Percentiles rank a stretch among this genome's conserved stretches.
phyloP scores from a whole-genome alignment of 1,139 yeast genomes.

The Nakaseomyces delphensis region DNA sequence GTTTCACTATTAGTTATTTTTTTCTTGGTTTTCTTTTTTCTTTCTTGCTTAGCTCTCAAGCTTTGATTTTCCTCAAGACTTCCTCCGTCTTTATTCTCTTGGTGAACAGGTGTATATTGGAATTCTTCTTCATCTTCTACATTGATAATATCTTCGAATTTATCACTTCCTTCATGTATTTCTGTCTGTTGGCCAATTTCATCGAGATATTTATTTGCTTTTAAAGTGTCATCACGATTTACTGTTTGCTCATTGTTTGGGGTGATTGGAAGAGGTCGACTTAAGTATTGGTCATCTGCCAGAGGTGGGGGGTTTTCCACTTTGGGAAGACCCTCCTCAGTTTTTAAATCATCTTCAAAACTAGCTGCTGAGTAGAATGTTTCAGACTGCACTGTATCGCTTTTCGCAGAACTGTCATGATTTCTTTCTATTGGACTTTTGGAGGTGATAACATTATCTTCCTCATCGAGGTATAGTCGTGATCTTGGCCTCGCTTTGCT shows the following conservation, averaged over 20 bases:
- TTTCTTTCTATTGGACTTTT: background rate
- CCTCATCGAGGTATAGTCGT: constrained; percentile 20
- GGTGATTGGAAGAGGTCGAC: constrained; percentile 18
- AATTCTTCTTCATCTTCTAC: constrained; percentile 7
- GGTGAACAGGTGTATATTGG: constrained; percentile 3
- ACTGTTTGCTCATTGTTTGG: constrained; percentile 10
- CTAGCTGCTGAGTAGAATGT: constrained; percentile 21
- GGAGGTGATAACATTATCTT: constrained; percentile 9
- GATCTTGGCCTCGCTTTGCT: constrained; percentile 28
- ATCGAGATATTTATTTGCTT: constrained; percentile 8
- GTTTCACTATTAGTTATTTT: constrained; percentile 24
- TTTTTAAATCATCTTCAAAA: constrained; percentile 6
- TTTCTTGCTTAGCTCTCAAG: constrained; percentile 2
- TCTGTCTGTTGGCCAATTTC: constrained; percentile 2
- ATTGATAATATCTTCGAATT: constrained; percentile 14
- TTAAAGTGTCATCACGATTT: constrained; percentile 9
- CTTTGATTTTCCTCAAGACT: constrained; percentile 4
- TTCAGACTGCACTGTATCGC: constrained; percentile 13
- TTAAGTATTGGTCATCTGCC: constrained; percentile 13
- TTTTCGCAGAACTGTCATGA: background rate
- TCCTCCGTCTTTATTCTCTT: constrained; percentile 4
- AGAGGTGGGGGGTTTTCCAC: background rate
- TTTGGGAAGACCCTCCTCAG: background rate
- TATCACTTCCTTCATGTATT: constrained; percentile 10
- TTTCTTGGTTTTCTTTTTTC: constrained; percentile 8